Base-by-base conservation (phyloP, 495 filamentous ascomycete species). In the Penicillium manginii region DNA sequence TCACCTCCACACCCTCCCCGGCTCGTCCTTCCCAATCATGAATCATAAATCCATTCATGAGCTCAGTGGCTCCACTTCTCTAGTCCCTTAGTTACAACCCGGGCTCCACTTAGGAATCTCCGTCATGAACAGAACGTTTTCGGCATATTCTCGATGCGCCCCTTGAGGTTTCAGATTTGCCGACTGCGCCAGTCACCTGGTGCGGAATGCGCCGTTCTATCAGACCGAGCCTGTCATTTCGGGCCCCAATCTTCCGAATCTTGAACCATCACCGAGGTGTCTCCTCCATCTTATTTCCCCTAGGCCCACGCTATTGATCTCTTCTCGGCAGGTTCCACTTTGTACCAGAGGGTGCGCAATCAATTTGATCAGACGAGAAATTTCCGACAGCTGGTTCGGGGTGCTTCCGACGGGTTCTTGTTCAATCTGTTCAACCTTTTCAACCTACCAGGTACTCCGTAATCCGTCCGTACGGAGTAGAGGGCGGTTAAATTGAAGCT, bases 21-120 rank as follows among this genome's bases (percentile, higher is more conserved):
- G 29, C 50, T 37, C 29, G 22, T 35, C 18, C 32, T 37, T 49
- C 12, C 55, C 55, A 43, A 52, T 58, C 55, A 51, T 56, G 53
- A 52, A 52, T 61, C 53, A 61, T 52, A 17, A 35, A n/a, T 35
- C 10, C 23, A 43, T 33, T 22, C 43, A 47, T 55, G 53, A 55
- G 42, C 42, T 45, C 42, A 45, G 17, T 4, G 42, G 17, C n/a
- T 45, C 42, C 42, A 45, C 42, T 40, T 32, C 22, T 46, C 23
- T 12, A 55, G 53, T 50, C 52, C 22, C 56, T 56, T 63, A 50
- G 61, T 59, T 12, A 14, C 11, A 1, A 52, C 60, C 39, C 54
- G 9, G 59, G 45, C 54, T 61, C 66, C 66, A 68, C 65, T 39
- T 42, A 31, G 48, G 42, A 57, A 64, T 67, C 65, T 57, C 59